phyloP scores from a whole-genome alignment of 1,284 basidiomycete genomes.

The Anthracocystis setariae region DNA sequence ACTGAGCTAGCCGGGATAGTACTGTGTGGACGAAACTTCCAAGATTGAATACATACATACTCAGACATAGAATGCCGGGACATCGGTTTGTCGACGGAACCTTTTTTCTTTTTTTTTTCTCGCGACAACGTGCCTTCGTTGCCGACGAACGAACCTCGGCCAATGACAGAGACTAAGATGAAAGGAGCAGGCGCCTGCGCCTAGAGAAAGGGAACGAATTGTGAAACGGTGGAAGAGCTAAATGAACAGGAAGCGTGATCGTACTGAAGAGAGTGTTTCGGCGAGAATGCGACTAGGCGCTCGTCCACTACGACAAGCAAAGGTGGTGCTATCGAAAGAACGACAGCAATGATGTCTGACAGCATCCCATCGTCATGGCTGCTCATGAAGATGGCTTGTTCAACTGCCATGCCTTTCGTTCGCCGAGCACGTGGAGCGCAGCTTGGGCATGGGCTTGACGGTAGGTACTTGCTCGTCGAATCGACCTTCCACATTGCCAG shows the following conservation, averaged over 20 bases:
- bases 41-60: no score
- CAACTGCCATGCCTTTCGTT: conserved; percentile 36
- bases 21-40: no score
- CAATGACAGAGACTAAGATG: not conserved
- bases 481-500: conserved; percentile 31
- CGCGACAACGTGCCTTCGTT: conserved; percentile 5
- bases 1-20: conserved; percentile 68
- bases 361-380: not conserved
- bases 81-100: no score
- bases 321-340: not conserved
- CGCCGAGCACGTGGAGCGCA: conserved; percentile 39
- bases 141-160: not conserved
- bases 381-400: not conserved
- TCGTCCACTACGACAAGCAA: no score
- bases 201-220: not conserved
- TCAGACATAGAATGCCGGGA: no score
- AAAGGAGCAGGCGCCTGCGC: conserved; percentile 1
- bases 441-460: conserved; percentile 16
- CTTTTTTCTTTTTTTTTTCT: no score
- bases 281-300: no score
- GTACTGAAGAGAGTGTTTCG: no score
- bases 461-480: conserved; percentile 22
- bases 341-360: not conserved
- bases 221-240: not conserved
- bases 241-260: conserved; percentile 1